Percentiles rank a stretch among this genome's conserved stretches.
These are phyloP conservation scores for Mortierella sp. DNA, from an alignment of 371 early-diverging fungal species.

Conservation along the genomic window DNA sequence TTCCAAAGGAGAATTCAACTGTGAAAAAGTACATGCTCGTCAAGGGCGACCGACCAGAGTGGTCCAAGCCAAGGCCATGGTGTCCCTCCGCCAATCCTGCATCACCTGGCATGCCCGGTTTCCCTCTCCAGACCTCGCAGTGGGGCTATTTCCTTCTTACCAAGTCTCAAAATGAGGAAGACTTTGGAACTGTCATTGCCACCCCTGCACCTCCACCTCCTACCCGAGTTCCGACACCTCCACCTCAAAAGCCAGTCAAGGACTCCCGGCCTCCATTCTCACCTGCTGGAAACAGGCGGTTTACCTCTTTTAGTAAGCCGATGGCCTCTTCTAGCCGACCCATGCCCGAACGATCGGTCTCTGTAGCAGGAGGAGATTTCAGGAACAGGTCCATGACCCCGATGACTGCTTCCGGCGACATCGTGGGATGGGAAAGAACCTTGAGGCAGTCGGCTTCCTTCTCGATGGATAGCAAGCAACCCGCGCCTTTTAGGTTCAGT, in stretches of 20 bases:
- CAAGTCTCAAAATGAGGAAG: conserved; percentile 13
- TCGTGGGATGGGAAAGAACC: conserved; percentile 30
- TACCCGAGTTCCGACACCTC: conserved; percentile 9
- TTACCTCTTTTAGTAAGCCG: conserved; percentile 25
- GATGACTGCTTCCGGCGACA: conserved; percentile 4
- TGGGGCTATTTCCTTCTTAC: conserved; percentile 48
- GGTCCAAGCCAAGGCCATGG: conserved; percentile 42
- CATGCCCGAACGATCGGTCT: conserved; percentile 19
- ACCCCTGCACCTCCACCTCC: conserved; percentile 35
- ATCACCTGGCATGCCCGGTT: conserved; percentile 51
- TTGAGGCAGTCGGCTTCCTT: conserved; percentile 27
- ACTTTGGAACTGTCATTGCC: conserved; percentile 30
- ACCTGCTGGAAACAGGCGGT: conserved; percentile 42
- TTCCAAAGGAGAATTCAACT: conserved; percentile 28
- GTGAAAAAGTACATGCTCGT: conserved; percentile 43
- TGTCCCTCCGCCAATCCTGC: conserved; percentile 35
- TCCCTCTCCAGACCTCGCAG: conserved; percentile 34
- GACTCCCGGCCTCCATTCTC: conserved; percentile 47
- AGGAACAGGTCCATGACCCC: conserved; percentile 9
- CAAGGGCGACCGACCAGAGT: conserved; percentile 30
- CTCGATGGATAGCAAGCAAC: conserved; percentile 5
- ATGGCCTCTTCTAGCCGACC: conserved; percentile 6
- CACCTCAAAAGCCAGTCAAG: conserved; percentile 21
- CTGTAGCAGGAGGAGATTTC: conserved; percentile 27
- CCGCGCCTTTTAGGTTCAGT: background rate